These are phyloP conservation scores for Mallotus repandus DNA, from an alignment of 441 rosid genomes.

Conservation along the genomic window DNA sequence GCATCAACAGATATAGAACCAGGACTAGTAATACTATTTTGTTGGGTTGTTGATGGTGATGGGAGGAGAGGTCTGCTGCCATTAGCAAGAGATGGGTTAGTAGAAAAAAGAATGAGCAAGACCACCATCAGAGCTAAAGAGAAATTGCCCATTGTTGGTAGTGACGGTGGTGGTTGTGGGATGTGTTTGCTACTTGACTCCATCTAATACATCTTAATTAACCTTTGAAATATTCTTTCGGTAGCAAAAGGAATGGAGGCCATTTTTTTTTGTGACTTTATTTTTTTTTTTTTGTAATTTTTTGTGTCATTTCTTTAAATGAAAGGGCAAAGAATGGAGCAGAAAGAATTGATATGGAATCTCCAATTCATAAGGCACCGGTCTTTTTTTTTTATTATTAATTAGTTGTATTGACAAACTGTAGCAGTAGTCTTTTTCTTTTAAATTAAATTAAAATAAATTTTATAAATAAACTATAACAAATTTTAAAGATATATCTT, in stretches of 20 bases:
- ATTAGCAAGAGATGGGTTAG: conserved; percentile 32
- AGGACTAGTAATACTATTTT: conserved; percentile 12
- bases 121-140: conserved; percentile 37
- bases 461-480: too few relatives aligned
- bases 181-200: background rate
- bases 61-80: conserved; percentile 43
- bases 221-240: conserved; percentile 20
- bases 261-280: background rate
- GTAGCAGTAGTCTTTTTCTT: too few relatives aligned
- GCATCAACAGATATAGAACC: conserved; percentile 17
- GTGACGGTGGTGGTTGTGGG: background rate
- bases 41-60: conserved; percentile 12
- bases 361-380: conserved; percentile 46
- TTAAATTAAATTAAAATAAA: too few relatives aligned
- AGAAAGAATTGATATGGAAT: conserved; percentile 41
- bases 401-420: too few relatives aligned
- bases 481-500: too few relatives aligned
- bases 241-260: conserved; percentile 30
- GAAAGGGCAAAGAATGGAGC: conserved; percentile 39
- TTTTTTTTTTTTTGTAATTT: background rate
- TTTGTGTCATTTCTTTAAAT: conserved; percentile 17
- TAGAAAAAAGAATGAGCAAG: conserved; percentile 20
- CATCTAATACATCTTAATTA: background rate
- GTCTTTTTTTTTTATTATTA: conserved; percentile 15
- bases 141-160: conserved; percentile 35